Evolutionary conservation across 148 eudicot genomes (phyloP), one percentile per base, ranked within the genome.

Genomic region (Vaccinium vitisidaea): DNA sequence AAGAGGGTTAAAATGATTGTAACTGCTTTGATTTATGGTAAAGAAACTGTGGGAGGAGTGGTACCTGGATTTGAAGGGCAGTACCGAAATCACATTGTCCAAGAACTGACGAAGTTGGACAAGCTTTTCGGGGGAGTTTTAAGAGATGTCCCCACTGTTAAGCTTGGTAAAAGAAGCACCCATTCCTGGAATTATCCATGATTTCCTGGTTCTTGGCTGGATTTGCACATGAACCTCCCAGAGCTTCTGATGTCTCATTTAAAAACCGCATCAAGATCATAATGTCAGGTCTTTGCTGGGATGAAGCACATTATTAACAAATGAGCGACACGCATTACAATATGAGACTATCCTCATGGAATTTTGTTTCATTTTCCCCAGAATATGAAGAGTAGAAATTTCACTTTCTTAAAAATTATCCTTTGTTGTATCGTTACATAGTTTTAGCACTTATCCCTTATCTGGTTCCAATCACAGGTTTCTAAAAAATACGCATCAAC

Each of bases 91-190:
- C 99, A 82, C 95, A 63, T 59, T 89, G 77, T 95, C 99, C 86
- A 97, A 80, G 39, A 93, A 94, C 83, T 94, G 96, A 86, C 98
- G 93, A 52, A 97, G 92, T 82, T 90, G 95, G 52, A 94, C 91
- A 89, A 97, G 99, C 92, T 93, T 97, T 77, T 93, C 96, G 73
- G 90, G 88, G 67, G 97, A 98, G 46, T 94, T 97, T 88, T 90
- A 91, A 2, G 99, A 97, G 67, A 97, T 93, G 85, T 95, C 96
- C 52, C 95, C 93, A 88, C 90, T 91, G 89, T 97, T 97, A 21
- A 97, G 93, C 78, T 93, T 97, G 69, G 91, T 90, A 81, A 94
- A 97, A 88, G 94, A 85, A 81, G 95, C 89, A 56, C 99, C 98
- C 73, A 95, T 65, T 91, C 81, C 93, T 13, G 10, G 99, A 97